Percentiles rank a stretch among this genome's conserved stretches.
Evolutionary conservation across 1,284 basidiomycete genomes (phyloP).

Genomic region (Trichosporon coremiiforme): DNA sequence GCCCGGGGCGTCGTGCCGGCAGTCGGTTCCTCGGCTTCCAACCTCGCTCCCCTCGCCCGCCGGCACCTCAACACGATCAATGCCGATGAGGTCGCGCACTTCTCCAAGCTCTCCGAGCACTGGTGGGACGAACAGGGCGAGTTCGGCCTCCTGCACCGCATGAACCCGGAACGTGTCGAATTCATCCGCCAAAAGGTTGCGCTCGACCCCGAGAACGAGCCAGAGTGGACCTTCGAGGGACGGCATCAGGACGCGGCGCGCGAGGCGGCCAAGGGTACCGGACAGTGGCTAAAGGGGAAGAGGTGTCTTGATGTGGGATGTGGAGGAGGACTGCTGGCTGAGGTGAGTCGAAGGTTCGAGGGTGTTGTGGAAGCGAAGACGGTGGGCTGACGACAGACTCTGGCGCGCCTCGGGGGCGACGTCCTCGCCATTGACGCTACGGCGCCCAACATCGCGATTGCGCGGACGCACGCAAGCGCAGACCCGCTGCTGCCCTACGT

Average conservation of each 20-base stretch:
- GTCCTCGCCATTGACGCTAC: slow-evolving; percentile 92
- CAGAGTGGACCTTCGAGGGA: slow-evolving; percentile 49
- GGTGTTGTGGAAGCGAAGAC: too few species aligned
- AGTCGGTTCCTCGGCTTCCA: too few species aligned
- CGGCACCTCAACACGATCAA: slow-evolving; percentile 63
- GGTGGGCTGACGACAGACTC: slow-evolving; percentile 61
- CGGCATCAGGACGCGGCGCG: slow-evolving; percentile 54
- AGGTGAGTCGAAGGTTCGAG: slow-evolving; percentile 62
- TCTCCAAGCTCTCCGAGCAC: slow-evolving; percentile 82
- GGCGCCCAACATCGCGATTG: slow-evolving; percentile 80
- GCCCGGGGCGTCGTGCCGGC: too few species aligned
- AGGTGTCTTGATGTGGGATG: slow-evolving; percentile 86
- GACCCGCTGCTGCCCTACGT: slow-evolving; percentile 72
- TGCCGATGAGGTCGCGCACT: slow-evolving; percentile 81
- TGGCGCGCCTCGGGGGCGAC: slow-evolving; percentile 82
- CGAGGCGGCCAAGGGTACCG: slow-evolving; percentile 38
- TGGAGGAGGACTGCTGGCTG: slow-evolving; percentile 90
- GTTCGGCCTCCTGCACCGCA: slow-evolving; percentile 84
- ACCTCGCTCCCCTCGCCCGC: background rate
- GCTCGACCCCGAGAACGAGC: slow-evolving; percentile 64
- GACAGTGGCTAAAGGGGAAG: slow-evolving; percentile 63
- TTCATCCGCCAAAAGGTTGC: slow-evolving; percentile 80
- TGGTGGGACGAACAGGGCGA: slow-evolving; percentile 99
- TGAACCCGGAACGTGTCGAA: slow-evolving; percentile 89
- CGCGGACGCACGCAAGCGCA: slow-evolving; percentile 74